Evolutionary conservation across 2,329 filamentous ascomycete species (phyloP).

Genomic region (Aspergillus hiratsukae): DNA sequence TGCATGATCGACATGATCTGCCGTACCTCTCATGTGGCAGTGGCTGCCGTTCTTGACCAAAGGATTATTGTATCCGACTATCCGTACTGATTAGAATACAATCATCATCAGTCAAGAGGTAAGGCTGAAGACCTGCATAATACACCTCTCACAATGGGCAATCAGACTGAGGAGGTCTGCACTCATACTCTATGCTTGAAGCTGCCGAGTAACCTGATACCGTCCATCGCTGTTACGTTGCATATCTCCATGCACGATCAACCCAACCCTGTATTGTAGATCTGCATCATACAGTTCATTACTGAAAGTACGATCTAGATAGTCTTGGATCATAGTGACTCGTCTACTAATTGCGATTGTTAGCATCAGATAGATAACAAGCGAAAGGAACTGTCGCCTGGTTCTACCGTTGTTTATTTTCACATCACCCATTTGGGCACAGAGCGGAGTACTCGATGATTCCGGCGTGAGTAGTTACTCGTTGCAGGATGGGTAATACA

Average conservation of each 20-base stretch:
- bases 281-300: background rate
- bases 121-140: background rate
- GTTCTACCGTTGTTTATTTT: background rate
- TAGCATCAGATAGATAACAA: background rate
- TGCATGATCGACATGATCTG: background rate
- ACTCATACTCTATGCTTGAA: background rate
- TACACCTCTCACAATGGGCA: background rate
- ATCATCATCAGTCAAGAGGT: background rate
- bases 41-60: background rate
- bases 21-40: background rate
- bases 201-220: background rate
- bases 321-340: no score
- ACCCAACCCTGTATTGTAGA: background rate
- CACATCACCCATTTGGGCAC: background rate
- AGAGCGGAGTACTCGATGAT: background rate
- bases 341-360: background rate
- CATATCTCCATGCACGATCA: background rate
- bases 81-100: background rate
- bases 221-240: background rate
- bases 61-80: background rate
- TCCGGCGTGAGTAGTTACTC: no score
- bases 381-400: background rate
- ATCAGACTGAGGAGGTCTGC: background rate
- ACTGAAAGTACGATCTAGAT: background rate
- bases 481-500: background rate